Conservation (phyloP, 2,329 filamentous ascomycete genomes). For the Claviceps sp. region DNA sequence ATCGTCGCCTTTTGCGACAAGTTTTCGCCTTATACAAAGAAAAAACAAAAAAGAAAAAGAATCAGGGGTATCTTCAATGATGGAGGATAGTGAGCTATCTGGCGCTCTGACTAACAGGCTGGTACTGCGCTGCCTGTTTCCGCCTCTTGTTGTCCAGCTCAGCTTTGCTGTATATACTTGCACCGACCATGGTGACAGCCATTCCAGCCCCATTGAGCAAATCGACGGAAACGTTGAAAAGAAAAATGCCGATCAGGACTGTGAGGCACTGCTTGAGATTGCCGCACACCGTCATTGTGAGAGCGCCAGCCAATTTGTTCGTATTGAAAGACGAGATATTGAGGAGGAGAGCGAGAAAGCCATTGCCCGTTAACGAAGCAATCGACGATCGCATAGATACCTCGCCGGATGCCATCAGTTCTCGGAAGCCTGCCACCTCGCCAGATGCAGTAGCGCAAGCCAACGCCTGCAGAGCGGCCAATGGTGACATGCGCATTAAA, state of each 20-base stretch:
- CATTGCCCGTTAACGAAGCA: conserved; percentile 35
- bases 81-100: conserved; percentile 8
- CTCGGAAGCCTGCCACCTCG: conserved; percentile 32
- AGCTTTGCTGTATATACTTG: conserved; percentile 44
- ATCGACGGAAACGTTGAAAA: conserved; percentile 38
- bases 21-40: conserved; percentile 1
- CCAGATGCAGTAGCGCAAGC: conserved; percentile 37
- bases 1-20: background rate
- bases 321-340: conserved; percentile 45
- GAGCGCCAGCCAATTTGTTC: conserved; percentile 42
- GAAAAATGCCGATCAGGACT: conserved; percentile 37
- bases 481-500: conserved; percentile 48
- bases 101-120: conserved; percentile 21
- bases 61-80: conserved; percentile 7
- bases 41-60: conserved; percentile 3
- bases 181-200: conserved; percentile 39
- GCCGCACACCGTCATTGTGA: conserved; percentile 47
- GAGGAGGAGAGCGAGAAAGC: conserved; percentile 39
- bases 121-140: conserved; percentile 19
- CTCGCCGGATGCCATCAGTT: conserved; percentile 21
- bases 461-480: conserved; percentile 43
- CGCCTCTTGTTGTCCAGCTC: conserved; percentile 36
- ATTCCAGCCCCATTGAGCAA: conserved; percentile 43
- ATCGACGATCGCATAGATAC: conserved; percentile 23
- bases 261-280: conserved; percentile 47